Conservation (phyloP, 352 stramenopile species). For the Pythium periplocum region DNA sequence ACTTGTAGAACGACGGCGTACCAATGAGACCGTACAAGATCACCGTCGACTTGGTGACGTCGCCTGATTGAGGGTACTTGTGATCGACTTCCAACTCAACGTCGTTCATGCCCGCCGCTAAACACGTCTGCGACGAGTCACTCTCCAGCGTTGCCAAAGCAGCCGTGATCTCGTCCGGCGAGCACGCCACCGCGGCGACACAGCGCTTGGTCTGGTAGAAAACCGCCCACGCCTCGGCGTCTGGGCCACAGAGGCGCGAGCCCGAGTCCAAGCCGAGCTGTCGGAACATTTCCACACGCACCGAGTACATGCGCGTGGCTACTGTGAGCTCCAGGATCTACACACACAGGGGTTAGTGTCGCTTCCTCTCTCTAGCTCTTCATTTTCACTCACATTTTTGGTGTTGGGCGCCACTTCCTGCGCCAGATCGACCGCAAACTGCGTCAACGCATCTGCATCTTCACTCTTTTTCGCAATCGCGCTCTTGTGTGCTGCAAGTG, state of each 20-base stretch:
- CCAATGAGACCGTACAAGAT: constrained; percentile 86
- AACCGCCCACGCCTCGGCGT: constrained; percentile 61
- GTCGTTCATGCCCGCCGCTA: constrained; percentile 63
- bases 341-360: constrained; percentile 5
- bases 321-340: constrained; percentile 80
- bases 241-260: constrained; percentile 40
- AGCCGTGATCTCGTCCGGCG: constrained; percentile 27
- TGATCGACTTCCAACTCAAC: constrained; percentile 65
- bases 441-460: constrained; percentile 44
- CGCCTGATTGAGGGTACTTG: constrained; percentile 48
- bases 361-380: neutral
- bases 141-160: constrained; percentile 16
- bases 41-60: constrained; percentile 29
- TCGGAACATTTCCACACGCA: constrained; percentile 80
- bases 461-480: constrained; percentile 27
- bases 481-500: constrained; percentile 26
- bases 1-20: constrained; percentile 55
- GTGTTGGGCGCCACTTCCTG: constrained; percentile 50
- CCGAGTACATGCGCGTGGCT: constrained; percentile 69
- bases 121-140: constrained; percentile 32
- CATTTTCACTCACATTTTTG: constrained; percentile 38
- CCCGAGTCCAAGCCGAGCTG: constrained; percentile 74
- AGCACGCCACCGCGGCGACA: constrained; percentile 61
- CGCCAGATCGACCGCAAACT: constrained; percentile 46
- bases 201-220: constrained; percentile 66